Evolutionary conservation across 352 stramenopile species (phyloP), one percentile per base, ranked within the genome.

Genomic region (Phytophthora colocasiae): DNA sequence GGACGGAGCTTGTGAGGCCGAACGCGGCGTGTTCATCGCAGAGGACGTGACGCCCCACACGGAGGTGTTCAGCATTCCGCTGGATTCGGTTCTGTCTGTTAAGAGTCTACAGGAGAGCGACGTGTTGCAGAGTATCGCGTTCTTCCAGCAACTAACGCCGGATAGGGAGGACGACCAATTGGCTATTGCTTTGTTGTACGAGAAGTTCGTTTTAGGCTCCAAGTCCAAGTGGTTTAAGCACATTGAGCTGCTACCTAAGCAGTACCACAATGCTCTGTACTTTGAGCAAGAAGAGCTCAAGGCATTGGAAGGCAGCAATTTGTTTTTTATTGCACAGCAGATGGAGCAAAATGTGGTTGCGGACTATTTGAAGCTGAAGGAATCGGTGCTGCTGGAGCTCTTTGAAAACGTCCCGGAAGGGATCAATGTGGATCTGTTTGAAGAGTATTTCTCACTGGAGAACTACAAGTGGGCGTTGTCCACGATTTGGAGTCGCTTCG

Each of bases 401-500:
- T 77, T 87, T 41, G 74, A 84, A 15, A 72, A 80, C 10, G 22
- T 88, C 15, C 45, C 59, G 0, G 62, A 63, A 15, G 60, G 48
- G n/a, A 60, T 74, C 40, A 75, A 57, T 24, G 17, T 78, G 1
- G 64, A 71, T 14, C 52, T 51, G 2, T 78, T 85, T 17, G 55
- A 80, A 10, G 59, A 74, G 22, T 75, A 51, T 24, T 92, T 93
- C 49, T 92, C 83, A 3, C 72, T 91, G 15, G 75, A 87, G 1
- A 79, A 85, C 61, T 95, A 92, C 73, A 83, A 88, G 55, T 95
- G 87, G 87, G 87, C 85, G 27, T 54, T 95, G n/a, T 93, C 87
- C 12, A 93, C 85, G 36, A 90, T 95, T 68, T 95, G 87, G 87
- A 95, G 87, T 61, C 87, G 87, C 40, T 93, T 93, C 29, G 87